Conservation (phyloP, 179 eudicot species). For the Silene noctiflora region DNA sequence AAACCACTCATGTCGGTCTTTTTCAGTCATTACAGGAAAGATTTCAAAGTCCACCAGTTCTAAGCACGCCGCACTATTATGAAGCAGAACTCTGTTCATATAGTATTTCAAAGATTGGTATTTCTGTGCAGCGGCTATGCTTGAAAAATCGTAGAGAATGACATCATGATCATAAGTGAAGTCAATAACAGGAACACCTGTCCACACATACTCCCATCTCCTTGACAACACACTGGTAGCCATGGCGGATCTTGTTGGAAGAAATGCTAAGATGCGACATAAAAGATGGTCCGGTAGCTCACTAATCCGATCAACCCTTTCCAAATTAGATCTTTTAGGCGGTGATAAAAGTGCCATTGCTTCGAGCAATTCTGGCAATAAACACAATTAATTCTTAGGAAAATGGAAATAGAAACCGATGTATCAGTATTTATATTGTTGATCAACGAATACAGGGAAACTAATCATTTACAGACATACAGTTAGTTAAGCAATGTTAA, state of each 20-base stretch:
- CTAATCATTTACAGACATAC: too few relatives aligned
- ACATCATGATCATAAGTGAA: neutral
- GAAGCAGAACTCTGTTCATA: neutral
- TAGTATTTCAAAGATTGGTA: neutral
- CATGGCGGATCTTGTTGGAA: conserved; percentile 2
- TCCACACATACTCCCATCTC: conserved; percentile 6
- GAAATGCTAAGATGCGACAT: neutral
- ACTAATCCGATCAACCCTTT: neutral
- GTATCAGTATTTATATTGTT: too few relatives aligned
- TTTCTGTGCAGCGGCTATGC: neutral
- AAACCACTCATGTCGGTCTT: too few relatives aligned
- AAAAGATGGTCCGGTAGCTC: neutral
- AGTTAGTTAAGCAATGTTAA: too few relatives aligned
- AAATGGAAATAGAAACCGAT: too few relatives aligned
- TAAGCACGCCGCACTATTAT: neutral
- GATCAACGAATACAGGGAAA: too few relatives aligned
- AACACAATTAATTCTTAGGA: too few relatives aligned
- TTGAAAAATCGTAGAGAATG: too few relatives aligned
- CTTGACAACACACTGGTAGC: conserved; percentile 6
- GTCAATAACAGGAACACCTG: neutral
- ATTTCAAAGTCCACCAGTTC: neutral
- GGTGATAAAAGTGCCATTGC: too few relatives aligned
- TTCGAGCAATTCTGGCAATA: too few relatives aligned
- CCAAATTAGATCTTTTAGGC: too few relatives aligned
- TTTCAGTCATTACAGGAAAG: too few relatives aligned